These are phyloP conservation scores for Claviceps sp. DNA, from an alignment of 2,329 filamentous ascomycete genomes.

Conservation along the genomic window DNA sequence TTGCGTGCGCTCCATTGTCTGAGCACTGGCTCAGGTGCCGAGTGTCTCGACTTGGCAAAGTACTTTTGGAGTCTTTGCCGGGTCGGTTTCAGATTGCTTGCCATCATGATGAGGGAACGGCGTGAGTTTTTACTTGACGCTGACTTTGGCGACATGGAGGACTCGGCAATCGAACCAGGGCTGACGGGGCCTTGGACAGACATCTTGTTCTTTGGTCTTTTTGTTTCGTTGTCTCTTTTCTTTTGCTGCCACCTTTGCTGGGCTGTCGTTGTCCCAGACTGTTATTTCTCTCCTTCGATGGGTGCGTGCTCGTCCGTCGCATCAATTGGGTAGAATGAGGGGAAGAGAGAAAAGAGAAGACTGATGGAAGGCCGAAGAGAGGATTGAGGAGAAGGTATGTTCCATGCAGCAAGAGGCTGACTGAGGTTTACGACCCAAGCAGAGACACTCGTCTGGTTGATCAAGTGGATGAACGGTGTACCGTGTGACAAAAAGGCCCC, in stretches of 20 bases:
- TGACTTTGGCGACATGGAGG: not conserved
- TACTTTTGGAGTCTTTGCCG: constrained; percentile 19
- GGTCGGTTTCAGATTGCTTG: constrained; percentile 13
- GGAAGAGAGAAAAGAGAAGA: not conserved
- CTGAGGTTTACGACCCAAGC: no score
- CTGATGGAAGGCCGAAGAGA: not conserved
- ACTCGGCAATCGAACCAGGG: not conserved
- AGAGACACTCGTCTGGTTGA: no score
- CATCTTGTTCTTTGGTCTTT: not conserved
- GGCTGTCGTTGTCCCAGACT: not conserved
- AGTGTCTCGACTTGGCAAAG: constrained; percentile 15
- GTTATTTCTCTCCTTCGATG: not conserved
- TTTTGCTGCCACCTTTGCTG: not conserved
- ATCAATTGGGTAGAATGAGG: not conserved
- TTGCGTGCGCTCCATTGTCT: constrained; percentile 14
- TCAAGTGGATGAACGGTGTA: no score
- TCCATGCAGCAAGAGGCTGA: no score
- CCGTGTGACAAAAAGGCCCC: no score
- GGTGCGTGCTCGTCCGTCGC: not conserved
- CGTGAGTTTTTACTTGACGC: not conserved
- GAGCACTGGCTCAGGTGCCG: constrained; percentile 14
- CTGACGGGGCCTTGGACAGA: not conserved
- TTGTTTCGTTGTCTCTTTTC: not conserved
- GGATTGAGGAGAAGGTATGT: no score
- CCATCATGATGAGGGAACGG: constrained; percentile 8